phyloP scores from a whole-genome alignment of 495 filamentous ascomycete genomes.

The Daldinia decipiens region DNA sequence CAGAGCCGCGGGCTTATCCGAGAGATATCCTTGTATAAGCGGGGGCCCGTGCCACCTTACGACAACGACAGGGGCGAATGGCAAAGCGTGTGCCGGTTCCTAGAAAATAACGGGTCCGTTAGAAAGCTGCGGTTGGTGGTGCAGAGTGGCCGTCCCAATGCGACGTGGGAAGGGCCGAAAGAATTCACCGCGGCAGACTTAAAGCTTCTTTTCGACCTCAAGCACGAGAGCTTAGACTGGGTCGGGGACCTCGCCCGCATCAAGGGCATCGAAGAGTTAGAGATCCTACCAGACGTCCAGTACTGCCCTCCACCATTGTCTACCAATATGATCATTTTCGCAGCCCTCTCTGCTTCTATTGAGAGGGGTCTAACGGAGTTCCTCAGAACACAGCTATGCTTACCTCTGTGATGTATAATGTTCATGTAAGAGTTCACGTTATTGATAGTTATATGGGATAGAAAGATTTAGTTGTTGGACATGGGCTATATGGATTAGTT shows the following conservation, averaged over 20 bases:
- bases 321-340: constrained; percentile 58
- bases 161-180: constrained; percentile 53
- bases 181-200: constrained; percentile 55
- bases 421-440: neutral
- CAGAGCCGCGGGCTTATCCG: constrained; percentile 54
- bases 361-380: constrained; percentile 61
- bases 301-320: constrained; percentile 54
- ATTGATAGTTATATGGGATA: neutral
- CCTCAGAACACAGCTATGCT: constrained; percentile 50
- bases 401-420: constrained; percentile 1
- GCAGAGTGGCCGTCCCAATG: constrained; percentile 56
- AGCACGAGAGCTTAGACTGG: constrained; percentile 62
- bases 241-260: constrained; percentile 56
- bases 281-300: constrained; percentile 55
- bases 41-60: constrained; percentile 56
- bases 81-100: constrained; percentile 55
- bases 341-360: constrained; percentile 62
- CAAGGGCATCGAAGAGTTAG: constrained; percentile 53
- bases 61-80: constrained; percentile 65
- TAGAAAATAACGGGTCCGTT: constrained; percentile 49
- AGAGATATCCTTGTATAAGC: constrained; percentile 59
- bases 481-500: neutral
- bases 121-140: constrained; percentile 56
- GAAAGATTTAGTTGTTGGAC: neutral
- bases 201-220: constrained; percentile 48